Evolutionary conservation across 176 grass and related monocot species (phyloP).

Genomic region (Carex pumila): DNA sequence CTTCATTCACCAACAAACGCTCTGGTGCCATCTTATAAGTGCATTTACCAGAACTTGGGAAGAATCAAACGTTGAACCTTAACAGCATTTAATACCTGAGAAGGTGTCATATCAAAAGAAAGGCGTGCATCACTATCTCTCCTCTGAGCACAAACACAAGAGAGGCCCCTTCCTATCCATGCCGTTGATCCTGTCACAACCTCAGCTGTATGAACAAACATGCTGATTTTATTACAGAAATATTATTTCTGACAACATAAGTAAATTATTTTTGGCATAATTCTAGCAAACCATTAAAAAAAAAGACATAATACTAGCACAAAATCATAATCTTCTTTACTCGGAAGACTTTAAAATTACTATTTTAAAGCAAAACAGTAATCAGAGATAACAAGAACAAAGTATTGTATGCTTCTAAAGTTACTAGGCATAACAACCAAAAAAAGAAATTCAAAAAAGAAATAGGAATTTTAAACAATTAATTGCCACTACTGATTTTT

Average conservation of each 20-base stretch:
- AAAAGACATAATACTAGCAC: not conserved
- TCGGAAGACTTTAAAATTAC: not conserved
- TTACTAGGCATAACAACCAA: not conserved
- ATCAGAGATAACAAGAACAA: not conserved
- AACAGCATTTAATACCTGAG: constrained; percentile 43
- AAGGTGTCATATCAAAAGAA: constrained; percentile 71
- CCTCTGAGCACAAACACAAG: constrained; percentile 91
- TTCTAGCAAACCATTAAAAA: not conserved
- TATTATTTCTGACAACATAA: not conserved
- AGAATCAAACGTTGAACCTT: not conserved
- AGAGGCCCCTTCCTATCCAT: constrained; percentile 93
- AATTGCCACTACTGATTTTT: not conserved
- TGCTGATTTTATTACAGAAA: not conserved
- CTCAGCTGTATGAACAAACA: constrained; percentile 46
- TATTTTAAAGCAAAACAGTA: not conserved
- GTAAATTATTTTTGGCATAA: not conserved
- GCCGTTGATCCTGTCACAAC: constrained; percentile 82
- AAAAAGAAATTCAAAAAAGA: not conserved
- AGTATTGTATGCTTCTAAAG: not conserved
- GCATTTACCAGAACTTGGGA: not conserved
- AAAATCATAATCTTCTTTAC: not conserved
- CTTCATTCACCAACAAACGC: not conserved
- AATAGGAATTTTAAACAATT: not conserved
- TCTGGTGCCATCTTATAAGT: not conserved
- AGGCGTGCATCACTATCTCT: constrained; percentile 80